Conservation (phyloP, 257 asterid species). For the Nicotiana benthamiana region DNA sequence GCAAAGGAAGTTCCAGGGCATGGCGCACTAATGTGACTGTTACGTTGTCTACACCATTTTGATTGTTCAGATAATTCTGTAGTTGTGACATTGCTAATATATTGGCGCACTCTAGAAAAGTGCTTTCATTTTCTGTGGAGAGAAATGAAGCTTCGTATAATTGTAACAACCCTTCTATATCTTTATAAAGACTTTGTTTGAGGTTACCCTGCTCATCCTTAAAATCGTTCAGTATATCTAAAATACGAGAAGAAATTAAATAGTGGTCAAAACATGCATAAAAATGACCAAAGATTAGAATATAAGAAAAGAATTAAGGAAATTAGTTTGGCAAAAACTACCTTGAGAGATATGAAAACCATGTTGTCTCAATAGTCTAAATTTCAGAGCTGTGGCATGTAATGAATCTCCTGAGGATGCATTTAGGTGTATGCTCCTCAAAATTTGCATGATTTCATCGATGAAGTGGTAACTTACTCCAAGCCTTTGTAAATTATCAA, state of each 20-base stretch:
- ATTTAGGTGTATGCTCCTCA: conserved; percentile 3
- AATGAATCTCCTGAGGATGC: not conserved
- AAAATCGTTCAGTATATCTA: conserved; percentile 31
- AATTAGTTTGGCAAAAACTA: not conserved
- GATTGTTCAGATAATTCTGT: not conserved
- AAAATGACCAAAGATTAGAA: not conserved
- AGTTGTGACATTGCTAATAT: conserved; percentile 16
- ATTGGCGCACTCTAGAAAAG: conserved; percentile 23
- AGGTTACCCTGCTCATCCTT: not conserved
- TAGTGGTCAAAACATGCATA: too few relatives aligned
- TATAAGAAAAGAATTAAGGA: too few relatives aligned
- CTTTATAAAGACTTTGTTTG: conserved; percentile 11
- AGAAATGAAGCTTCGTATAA: conserved; percentile 44
- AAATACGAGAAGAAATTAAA: not conserved
- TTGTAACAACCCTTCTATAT: conserved; percentile 25
- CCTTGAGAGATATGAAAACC: too few relatives aligned
- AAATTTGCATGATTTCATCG: conserved; percentile 15
- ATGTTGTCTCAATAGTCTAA: too few relatives aligned
- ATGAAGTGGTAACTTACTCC: conserved; percentile 21
- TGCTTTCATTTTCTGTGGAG: conserved; percentile 23
- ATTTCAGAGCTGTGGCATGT: too few relatives aligned
- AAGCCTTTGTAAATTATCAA: too few relatives aligned
- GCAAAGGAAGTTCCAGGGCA: conserved; percentile 35
- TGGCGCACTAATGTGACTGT: conserved; percentile 3
- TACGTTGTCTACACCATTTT: not conserved